Base-by-base conservation (phyloP, 345 rosid genomes). In the Arabis hirsuta region DNA sequence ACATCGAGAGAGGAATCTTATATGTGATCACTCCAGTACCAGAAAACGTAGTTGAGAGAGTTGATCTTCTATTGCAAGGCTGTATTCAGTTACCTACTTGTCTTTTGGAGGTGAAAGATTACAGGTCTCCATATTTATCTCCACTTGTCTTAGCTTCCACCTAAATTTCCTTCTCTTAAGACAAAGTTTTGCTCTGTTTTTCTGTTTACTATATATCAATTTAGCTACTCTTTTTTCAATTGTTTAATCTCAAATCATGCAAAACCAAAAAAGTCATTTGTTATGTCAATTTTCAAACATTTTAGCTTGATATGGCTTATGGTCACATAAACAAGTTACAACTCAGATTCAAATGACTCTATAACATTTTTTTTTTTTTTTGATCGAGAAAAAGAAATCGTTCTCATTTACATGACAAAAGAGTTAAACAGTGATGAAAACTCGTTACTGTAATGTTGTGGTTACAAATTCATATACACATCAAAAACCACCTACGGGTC, bases 21-120 rank as follows among this genome's bases (percentile, higher is more conserved):
- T 88, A 90, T 70, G 78, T 95, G 73, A 86, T 91, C 75, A 88
- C 99, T 24, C 97, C 98, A 16, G 90, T 91, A 79, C 83, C 92
- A 31, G 86, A 72, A 11, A 79, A 69, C 81, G 81, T 74, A 56
- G 89, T 91, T 72, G 89, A 86, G 81, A 88, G 81, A 64, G 96
- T 90, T 76, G 87, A 92, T 81, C 80, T 92, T 51, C 73, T 96
- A 10, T 85, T 88, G 38, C 98, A 87, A 81, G 98, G 97, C 3
- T 79, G 72, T 55, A 85, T 92, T 76, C 90, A 88, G 76, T 83
- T 92, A 65, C 98, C 98, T 27, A 84, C 83, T 69, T 80, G 90
- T 82, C 82, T 92, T 74, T 82, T 96, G 82, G 97, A 86, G 85
- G 96, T 83, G 42, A 83, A 85, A 65, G 96, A 91, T 77, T 91